Base-by-base conservation (phyloP, 2,329 filamentous ascomycete species). In the Pseudogymnoascus sp. region DNA sequence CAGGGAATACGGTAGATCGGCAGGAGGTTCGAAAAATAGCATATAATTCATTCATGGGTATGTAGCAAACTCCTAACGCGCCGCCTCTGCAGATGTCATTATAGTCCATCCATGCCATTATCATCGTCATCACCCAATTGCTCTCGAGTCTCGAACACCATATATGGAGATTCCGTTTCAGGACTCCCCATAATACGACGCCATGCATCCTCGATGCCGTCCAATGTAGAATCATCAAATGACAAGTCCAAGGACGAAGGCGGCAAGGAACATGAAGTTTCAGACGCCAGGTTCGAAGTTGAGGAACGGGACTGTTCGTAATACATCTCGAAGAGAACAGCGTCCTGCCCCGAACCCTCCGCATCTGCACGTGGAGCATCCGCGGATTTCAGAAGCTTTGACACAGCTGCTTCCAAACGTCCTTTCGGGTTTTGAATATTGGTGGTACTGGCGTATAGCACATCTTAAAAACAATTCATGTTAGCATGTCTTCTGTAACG, bases 111-210 rank as follows among this genome's bases (percentile, higher is more conserved):
- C 50, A 56, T 56, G 50, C 59, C 82, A 59, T 78, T 74, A 62
- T 84, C 81, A 38, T 85, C 82, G 63, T 89, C 85, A 33, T 83
- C 83, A 64, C 76, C 78, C 29, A 78, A 77, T 13, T 80, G 82
- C 71, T 92, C 87, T 23, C 91, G 82, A 65, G 95, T 89, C 59
- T 88, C 83, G 73, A 96, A 96, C 19, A 82, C 79, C 83, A 97
- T 87, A 70, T 95, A 97, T 75, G 26, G 66, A 61, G 9, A 67
- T 17, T 78, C 78, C 17, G 77, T 77, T 1, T 74, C 77, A 4
- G 81, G 79, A 1, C 77, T 76, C 3, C 92, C 80, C 59, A 79
- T 77, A 65, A 60, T 62, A 33, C 33, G 46, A n/a, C 82, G 78
- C 92, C 93, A 97, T 6, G 87, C 85, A 9, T 82, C 75, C 65